Base-by-base conservation (phyloP, 176 grass and related monocot species). In the Neostapfia colusana region DNA sequence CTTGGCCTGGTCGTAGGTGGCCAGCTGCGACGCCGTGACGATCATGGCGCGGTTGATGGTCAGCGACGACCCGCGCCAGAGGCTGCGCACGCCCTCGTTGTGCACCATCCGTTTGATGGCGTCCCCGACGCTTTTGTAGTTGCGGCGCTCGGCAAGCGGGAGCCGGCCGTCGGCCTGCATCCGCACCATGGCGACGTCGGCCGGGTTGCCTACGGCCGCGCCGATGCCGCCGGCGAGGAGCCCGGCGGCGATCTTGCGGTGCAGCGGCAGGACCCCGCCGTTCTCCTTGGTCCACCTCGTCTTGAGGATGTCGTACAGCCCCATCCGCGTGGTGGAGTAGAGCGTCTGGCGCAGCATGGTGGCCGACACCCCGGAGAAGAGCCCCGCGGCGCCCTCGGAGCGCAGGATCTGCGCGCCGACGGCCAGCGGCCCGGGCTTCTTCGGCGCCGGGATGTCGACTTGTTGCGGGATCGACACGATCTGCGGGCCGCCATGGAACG, bases 41-140 rank as follows among this genome's bases (percentile, higher is more conserved):
- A 96, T 96, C 93, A 96, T 96, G 40, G 93, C 93, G 58, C 89
- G 93, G 84, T 96, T 96, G 31, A 96, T 87, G 0, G 93, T 96
- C 8, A 96, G 89, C 35, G 93, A 54, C 0, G 93, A 96, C 0
- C 93, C 93, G 16, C 86, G 89, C 93, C 93, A 96, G 0, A 96
- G 81, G 89, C 93, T 96, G 74, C 86, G 82, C 8, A 96, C 84
- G 58, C 93, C 89, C 76, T 92, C 93, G 82, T 88, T 69, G 20
- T 89, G 83, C 15, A 79, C 76, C 93, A 96, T 96, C 23, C 86
- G 77, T 9, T 51, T 65, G 77, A 96, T 96, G 61, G 93, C 93
- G 75, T 97, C 93, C 0, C 86, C 83, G 3, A 97, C 90, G 69
- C 90, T 73, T 28, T 82, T 68, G 93, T 97, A 97, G 88, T 91